Evolutionary conservation across 2,329 filamentous ascomycete genomes (phyloP), one percentile per base, ranked within the genome.

Genomic region (Xylaria sp.): DNA sequence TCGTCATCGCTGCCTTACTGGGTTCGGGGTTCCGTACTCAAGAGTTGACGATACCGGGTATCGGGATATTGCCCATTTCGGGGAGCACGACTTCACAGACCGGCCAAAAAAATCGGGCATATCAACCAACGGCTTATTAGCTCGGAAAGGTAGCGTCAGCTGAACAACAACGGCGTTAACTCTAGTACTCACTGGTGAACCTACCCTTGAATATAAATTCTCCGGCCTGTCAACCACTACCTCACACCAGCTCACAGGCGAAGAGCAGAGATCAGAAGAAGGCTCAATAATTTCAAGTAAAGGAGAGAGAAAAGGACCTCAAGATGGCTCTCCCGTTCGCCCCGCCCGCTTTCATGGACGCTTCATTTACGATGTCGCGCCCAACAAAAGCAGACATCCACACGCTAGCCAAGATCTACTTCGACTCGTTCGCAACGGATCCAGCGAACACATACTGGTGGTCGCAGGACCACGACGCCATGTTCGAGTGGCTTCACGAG

Each of bases 371-470:
- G 38, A 66, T 77, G n/a, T 72, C 76, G 44, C 65, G 56, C 44
- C 72, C 73, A 62, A 78, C 75, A 3, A 31, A 60, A 15, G 71
- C 71, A 33, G 79, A 82, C 59, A 59, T 79, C 13, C 72, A 78
- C 36, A 58, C 57, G 2, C 69, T 82, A 53, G 59, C 70, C 20
- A 66, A 73, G 26, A 65, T 81, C 59, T 77, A 77, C 66, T 72
- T 73, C 44, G 66, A 74, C 6, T 67, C 75, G 10, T 79, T 79
- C 60, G n/a, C 20, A 10, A 56, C 48, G 4, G 73, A 77, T 44
- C 71, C 60, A 6, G 65, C 65, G 48, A 77, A 74, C 70, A 72
- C 72, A 5, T 78, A 71, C 57, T 79, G 78, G 77, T 79, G 78
- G 77, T 59, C 78, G 15, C 36, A 66, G 3, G 73, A 74, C 33